Base-by-base conservation (phyloP, 441 rosid species). In the Lepidium campestre region DNA sequence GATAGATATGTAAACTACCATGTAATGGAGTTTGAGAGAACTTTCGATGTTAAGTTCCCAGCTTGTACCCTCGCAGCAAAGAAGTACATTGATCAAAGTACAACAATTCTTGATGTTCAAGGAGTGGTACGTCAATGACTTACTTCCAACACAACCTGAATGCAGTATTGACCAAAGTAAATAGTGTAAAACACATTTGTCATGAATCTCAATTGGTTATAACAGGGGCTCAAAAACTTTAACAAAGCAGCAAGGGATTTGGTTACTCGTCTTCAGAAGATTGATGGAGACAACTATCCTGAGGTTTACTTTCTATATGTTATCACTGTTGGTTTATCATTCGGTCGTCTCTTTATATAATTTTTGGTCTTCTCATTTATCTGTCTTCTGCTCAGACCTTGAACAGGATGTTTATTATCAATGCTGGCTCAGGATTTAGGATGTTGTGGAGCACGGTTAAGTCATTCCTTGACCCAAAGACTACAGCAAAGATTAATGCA, bases 401-500 rank as follows among this genome's bases (percentile, higher is more conserved):
- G 89, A 86, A 85, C 63, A 87, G 90, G 68, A 90, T 86, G 98
- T 86, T 92, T 82, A 89, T 92, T 73, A 85, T 92, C 80, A 89
- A 92, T 78, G 98, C 98, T 36, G 95, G 98, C 62, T 86, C 93
- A 29, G 98, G 96, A 76, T 92, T 92, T 70, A 84, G 98, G 67
- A 88, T 92, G 89, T 65, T 89, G 85, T 90, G 98, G 95, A 92
- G 71, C 79, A 82, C 93, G 23, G 74, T 89, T 15, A 91, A 89
- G 76, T 87, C 91, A 56, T 92, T 92, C 81, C 95, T 92, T 69
- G 98, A 92, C 62, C 95, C 96, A 11, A 92, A 87, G 83, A 92
- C 96, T 63, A 85, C 95, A 6, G 86, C 91, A 62, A 92, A 92
- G 80, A 92, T 89, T 77, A 67, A 89, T 81, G 98, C 86, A 77